Conservation (phyloP, 2,329 filamentous ascomycete genomes). For the Hypoxylon sp. region DNA sequence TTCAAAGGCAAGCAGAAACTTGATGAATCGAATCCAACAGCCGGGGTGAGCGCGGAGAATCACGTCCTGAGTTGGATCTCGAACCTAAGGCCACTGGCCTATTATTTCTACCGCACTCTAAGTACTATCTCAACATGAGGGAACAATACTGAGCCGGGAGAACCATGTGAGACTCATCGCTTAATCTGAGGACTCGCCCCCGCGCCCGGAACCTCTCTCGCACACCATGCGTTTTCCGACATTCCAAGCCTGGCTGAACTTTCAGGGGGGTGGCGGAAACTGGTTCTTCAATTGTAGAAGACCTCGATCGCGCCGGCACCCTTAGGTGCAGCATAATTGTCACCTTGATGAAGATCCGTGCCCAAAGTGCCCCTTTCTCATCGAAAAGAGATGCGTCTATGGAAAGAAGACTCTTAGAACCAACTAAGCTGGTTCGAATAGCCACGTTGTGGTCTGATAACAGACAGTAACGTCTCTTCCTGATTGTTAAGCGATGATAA, state of each 20-base stretch:
- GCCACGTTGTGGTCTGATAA: constrained; percentile 80
- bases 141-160: too few species aligned
- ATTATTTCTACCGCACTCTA: too few species aligned
- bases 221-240: background rate
- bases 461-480: background rate
- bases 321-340: constrained; percentile 85
- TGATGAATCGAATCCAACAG: too few species aligned
- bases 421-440: constrained; percentile 92
- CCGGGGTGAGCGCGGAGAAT: too few species aligned
- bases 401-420: constrained; percentile 87
- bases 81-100: too few species aligned
- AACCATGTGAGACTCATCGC: background rate
- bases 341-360: constrained; percentile 84
- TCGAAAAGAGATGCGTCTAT: constrained; percentile 88
- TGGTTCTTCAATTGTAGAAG: constrained; percentile 87
- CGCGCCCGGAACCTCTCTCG: too few species aligned
- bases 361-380: constrained; percentile 91
- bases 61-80: too few species aligned
- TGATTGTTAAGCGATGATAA: background rate
- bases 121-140: too few species aligned
- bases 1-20: too few species aligned
- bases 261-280: too few species aligned
- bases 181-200: background rate
- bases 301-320: constrained; percentile 84
- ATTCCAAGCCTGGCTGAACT: too few species aligned